Percentiles rank a stretch among this genome's conserved stretches.
Conservation (phyloP, 257 asterid genomes). For the Primulina tabacum region DNA sequence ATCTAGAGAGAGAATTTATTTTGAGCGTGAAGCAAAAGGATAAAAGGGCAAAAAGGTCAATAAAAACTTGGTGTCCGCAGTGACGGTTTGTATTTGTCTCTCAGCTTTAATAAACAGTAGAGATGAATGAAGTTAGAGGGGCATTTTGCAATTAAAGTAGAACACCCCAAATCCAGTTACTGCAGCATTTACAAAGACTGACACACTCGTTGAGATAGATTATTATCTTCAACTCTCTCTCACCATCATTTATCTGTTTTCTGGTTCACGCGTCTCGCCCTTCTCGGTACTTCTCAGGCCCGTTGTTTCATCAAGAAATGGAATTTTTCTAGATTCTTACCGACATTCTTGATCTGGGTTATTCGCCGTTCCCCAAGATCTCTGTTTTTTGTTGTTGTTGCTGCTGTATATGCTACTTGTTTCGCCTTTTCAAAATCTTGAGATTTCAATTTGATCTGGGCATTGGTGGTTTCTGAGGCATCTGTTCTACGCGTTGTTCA, state of each 20-base stretch:
- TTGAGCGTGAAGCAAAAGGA: too few species aligned
- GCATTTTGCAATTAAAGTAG: background rate
- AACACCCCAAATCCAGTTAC: background rate
- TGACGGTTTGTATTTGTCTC: too few species aligned
- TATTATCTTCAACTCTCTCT: background rate
- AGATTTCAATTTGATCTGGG: constrained; percentile 13
- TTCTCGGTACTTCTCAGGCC: constrained; percentile 11
- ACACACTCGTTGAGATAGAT: background rate
- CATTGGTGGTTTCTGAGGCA: constrained; percentile 17
- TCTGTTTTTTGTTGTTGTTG: background rate
- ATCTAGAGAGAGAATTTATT: too few species aligned
- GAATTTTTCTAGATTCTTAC: constrained; percentile 11
- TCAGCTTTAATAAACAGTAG: too few species aligned
- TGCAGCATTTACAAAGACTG: background rate
- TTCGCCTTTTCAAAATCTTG: background rate
- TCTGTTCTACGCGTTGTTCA: constrained; percentile 11
- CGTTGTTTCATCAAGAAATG: background rate
- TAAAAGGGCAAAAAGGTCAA: too few species aligned
- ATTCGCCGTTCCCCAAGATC: constrained; percentile 8
- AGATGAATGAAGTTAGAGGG: background rate
- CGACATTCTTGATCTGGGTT: constrained; percentile 20
- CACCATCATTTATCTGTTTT: constrained; percentile 4
- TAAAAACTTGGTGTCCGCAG: too few species aligned
- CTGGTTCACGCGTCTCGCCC: background rate
- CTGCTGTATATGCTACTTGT: background rate